Evolutionary conservation across 1,284 basidiomycete species (phyloP).

Genomic region (Austropuccinia psidii): DNA sequence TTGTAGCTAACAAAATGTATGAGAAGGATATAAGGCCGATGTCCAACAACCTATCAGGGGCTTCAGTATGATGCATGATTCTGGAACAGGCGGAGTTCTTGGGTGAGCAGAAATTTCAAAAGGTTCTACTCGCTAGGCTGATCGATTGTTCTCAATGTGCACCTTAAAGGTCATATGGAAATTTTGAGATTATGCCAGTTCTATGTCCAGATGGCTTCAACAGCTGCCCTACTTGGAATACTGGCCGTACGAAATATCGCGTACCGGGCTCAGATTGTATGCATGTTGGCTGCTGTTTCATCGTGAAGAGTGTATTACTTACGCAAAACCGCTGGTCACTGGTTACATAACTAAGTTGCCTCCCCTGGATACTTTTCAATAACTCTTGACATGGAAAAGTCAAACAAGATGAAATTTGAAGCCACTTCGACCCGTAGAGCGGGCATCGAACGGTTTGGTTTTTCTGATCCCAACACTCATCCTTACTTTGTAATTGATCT

Average conservation of each 20-base stretch:
- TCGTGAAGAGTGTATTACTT: background rate
- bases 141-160: too few relatives aligned
- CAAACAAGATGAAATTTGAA: conserved; percentile 42
- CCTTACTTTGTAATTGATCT: background rate
- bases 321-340: background rate
- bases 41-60: conserved; percentile 39
- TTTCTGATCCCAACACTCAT: conserved; percentile 35
- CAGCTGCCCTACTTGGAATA: background rate
- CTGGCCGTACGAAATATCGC: background rate
- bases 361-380: conserved; percentile 43
- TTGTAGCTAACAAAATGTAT: background rate
- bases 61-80: conserved; percentile 55
- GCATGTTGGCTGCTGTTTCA: background rate
- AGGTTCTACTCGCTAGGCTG: too few relatives aligned
- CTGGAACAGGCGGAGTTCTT: conserved; percentile 56
- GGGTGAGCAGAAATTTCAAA: too few relatives aligned
- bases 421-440: conserved; percentile 41
- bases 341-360: too few relatives aligned
- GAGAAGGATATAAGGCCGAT: background rate
- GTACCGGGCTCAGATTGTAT: background rate
- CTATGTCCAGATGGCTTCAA: background rate
- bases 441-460: conserved; percentile 43
- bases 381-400: conserved; percentile 43
- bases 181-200: background rate
- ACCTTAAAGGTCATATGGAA: background rate